Base-by-base conservation (phyloP, 768 basidiomycete species). In the Boletus vinaceobasis region DNA sequence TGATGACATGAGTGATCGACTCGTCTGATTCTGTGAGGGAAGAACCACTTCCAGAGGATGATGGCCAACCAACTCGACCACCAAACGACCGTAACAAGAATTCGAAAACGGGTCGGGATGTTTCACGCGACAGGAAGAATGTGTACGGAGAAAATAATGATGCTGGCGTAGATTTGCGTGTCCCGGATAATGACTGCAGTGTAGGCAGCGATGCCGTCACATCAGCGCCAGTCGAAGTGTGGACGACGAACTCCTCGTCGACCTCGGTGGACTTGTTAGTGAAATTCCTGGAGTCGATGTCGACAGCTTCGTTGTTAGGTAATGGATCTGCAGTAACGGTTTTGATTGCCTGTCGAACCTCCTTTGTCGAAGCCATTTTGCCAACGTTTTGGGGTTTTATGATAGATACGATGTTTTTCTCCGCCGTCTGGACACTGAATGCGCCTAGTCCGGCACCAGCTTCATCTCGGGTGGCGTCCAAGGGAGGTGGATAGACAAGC, bases 121-220 rank as follows among this genome's bases (percentile, higher is more conserved):
- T 90, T 74, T 98, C 96, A 60, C 96, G 84, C 8, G 96, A 98
- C 43, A 99, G 76, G 78, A 86, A 98, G 77, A 99, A 93, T 3
- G 87, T 89, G 73, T 86, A 97, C 4, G 88, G 83, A 0, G 87
- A 75, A 72, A 98, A 96, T 35, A 98, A 75, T 43, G 77, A 77
- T n/a, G 81, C 74, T 13, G 80, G 74, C 21, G 78, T 65, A 4
- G 85, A 77, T 48, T 78, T 82, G 11, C 86, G 83, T 33, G 85
- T 74, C 14, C 82, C 75, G 32, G 82, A 77, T 29, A 93, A 69
- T 0, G 85, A 79, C 56, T 85, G 84, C 37, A 91, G 75, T 1
- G 90, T 93, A 8, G 85, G 84, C 21, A 92, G 79, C 17, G 79
- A 65, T 13, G 77, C 65, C 2, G 77, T 65, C 11, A 74, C 67